These are phyloP conservation scores for Dalechampia spathulata DNA, from an alignment of 441 rosid genomes.

Conservation along the genomic window DNA sequence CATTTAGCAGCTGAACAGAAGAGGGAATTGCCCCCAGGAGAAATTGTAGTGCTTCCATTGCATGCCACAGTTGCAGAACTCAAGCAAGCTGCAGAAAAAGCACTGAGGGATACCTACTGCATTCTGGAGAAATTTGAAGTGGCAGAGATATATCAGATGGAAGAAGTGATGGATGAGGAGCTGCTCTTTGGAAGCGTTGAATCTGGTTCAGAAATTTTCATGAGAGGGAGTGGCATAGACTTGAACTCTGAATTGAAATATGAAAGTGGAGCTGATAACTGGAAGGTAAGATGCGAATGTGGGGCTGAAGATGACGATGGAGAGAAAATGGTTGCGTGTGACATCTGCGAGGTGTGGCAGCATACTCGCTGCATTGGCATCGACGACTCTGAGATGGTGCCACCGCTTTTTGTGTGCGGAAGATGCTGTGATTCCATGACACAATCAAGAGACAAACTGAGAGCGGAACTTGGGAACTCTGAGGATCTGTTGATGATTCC, in stretches of 20 bases:
- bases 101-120: constrained; percentile 68
- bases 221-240: constrained; percentile 50
- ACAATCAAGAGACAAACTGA: constrained; percentile 26
- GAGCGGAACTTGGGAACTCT: constrained; percentile 19
- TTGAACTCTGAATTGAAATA: constrained; percentile 30
- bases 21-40: constrained; percentile 42
- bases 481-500: constrained; percentile 29
- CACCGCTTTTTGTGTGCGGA: constrained; percentile 65
- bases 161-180: constrained; percentile 41
- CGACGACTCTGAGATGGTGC: constrained; percentile 51
- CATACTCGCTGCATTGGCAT: constrained; percentile 82
- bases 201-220: constrained; percentile 43
- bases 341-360: constrained; percentile 83
- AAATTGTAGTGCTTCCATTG: constrained; percentile 46
- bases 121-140: constrained; percentile 45
- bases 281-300: constrained; percentile 74
- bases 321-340: constrained; percentile 87
- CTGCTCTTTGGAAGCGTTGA: constrained; percentile 41
- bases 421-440: constrained; percentile 52
- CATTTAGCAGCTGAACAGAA: constrained; percentile 12
- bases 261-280: constrained; percentile 65
- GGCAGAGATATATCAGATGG: constrained; percentile 39
- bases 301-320: constrained; percentile 88
- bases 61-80: constrained; percentile 65
- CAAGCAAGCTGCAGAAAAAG: constrained; percentile 47